Conservation (phyloP, 2,329 filamentous ascomycete genomes). For the Coleophoma eucalyptorum region DNA sequence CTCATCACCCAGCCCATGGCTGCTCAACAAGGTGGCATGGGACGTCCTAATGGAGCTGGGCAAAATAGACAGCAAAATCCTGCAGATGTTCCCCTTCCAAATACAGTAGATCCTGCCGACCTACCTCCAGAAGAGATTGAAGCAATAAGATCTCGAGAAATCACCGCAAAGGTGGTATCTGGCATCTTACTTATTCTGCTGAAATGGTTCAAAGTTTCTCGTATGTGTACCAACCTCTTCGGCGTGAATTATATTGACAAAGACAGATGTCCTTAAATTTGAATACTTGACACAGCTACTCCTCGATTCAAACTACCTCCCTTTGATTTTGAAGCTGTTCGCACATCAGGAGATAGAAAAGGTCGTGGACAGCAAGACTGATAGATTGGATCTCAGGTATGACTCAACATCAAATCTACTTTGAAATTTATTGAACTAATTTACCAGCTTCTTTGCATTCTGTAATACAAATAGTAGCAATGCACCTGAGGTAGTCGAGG, state of each 20-base stretch:
- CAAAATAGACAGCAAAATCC: conserved; percentile 23
- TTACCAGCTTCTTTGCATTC: conserved; percentile 78
- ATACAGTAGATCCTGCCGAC: conserved; percentile 31
- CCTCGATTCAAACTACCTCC: conserved; percentile 92
- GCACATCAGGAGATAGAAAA: conserved; percentile 92
- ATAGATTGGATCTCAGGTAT: conserved; percentile 77
- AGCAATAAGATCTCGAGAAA: conserved; percentile 75
- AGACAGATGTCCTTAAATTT: conserved; percentile 82
- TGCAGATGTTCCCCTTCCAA: conserved; percentile 20
- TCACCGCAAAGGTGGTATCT: conserved; percentile 88
- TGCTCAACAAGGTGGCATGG: conserved; percentile 16
- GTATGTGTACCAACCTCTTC: conserved; percentile 46
- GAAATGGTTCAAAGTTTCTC: conserved; percentile 96
- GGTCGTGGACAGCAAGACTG: conserved; percentile 79
- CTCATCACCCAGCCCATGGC: conserved; percentile 59
- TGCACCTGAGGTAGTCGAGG: conserved; percentile 24
- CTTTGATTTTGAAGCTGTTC: conserved; percentile 87
- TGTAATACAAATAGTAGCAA: conserved; percentile 67
- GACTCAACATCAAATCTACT: conserved; percentile 13
- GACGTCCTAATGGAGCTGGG: conserved; percentile 13
- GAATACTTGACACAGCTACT: conserved; percentile 93
- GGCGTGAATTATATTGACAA: conserved; percentile 12
- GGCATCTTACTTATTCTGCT: conserved; percentile 81
- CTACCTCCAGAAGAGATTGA: conserved; percentile 73
- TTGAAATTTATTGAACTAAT: conserved; percentile 9